Evolutionary conservation across 2,329 filamentous ascomycete genomes (phyloP), one percentile per base, ranked within the genome.

Genomic region (Sporothrix globosa): DNA sequence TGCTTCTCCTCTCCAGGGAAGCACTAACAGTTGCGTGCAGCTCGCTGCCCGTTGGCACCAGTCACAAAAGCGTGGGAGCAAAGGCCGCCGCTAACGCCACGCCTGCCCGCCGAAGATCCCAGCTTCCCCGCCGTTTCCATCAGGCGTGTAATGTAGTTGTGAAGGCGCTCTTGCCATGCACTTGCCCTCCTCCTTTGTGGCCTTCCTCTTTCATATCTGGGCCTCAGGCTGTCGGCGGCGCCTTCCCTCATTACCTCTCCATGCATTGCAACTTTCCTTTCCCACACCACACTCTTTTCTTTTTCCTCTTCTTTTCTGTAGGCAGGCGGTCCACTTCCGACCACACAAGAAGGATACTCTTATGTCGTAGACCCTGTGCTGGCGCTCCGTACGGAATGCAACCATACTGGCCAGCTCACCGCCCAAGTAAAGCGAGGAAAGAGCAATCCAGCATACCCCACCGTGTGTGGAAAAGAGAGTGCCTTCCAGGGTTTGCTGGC

Each of bases 1-100:
- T 52, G 63, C 63, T 67, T 48, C 63, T 67, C 63, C 63, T 67
- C 63, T 67, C 48, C 61, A 50, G 61, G 61, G 41, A 65, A 65
- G 14, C 24, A 65, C 24, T 30, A 30, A 50, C 24, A 50, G 61
- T 7, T 50, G 61, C 24, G 44, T 65, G 61, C 60, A 63, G 60
- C 30, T 14, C 34, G 39, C 56, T 17, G 63, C 46, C 46, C 63
- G 48, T 67, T 67, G 48, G 63, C 63, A 30, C 44, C 46, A 52
- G 30, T 67, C 11, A 30, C 24, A 34, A 34, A 14, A 66, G 61
- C 46, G 46, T 61, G 58, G 58, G 50, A 2, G 63, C 46, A 52
- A 13, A 27, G 63, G 63, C 63, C 48, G 63, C 46, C 63, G 46
- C 63, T 66, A 66, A 66, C 46, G 50, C 63, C 24, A 44, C 44